Percentiles rank a stretch among this genome's conserved stretches.
Conservation (phyloP, 768 basidiomycete genomes). For the Naganishia friedmannii region DNA sequence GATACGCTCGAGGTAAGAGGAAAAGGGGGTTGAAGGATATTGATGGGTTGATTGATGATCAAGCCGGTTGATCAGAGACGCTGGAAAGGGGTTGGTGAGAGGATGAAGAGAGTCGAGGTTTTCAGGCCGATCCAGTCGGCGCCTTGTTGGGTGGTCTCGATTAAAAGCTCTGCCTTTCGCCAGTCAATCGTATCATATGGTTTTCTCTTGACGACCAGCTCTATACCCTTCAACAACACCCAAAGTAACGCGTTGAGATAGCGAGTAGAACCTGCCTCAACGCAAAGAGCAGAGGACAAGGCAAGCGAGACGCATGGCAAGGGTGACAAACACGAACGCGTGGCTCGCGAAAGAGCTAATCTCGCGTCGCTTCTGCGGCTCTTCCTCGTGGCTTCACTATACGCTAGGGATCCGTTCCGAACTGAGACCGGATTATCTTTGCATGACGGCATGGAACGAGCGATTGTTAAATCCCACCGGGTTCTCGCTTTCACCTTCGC, state of each 20-base stretch:
- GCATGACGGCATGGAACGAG: neutral
- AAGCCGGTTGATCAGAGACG: neutral
- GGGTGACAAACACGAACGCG: too few relatives aligned
- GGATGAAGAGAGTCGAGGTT: neutral
- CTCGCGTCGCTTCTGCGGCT: conserved; percentile 4
- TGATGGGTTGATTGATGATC: neutral
- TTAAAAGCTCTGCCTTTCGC: too few relatives aligned
- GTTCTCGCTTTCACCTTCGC: too few relatives aligned
- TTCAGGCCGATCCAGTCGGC: neutral
- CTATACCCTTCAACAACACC: neutral
- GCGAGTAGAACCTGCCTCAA: neutral
- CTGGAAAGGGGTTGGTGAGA: neutral
- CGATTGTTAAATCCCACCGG: neutral
- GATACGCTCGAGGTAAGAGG: neutral
- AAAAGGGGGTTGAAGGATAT: neutral
- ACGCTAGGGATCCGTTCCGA: neutral
- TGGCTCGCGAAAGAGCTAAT: neutral
- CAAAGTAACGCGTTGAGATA: neutral
- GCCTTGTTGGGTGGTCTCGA: too few relatives aligned
- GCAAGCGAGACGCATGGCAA: neutral
- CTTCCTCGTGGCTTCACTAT: conserved; percentile 5
- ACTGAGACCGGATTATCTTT: conserved; percentile 17
- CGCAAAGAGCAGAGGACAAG: neutral
- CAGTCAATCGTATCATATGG: too few relatives aligned
- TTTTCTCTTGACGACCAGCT: neutral